Percentiles rank a stretch among this genome's conserved stretches.
These are phyloP conservation scores for Pythium volutum DNA, from an alignment of 352 stramenopile genomes.

Conservation along the genomic window DNA sequence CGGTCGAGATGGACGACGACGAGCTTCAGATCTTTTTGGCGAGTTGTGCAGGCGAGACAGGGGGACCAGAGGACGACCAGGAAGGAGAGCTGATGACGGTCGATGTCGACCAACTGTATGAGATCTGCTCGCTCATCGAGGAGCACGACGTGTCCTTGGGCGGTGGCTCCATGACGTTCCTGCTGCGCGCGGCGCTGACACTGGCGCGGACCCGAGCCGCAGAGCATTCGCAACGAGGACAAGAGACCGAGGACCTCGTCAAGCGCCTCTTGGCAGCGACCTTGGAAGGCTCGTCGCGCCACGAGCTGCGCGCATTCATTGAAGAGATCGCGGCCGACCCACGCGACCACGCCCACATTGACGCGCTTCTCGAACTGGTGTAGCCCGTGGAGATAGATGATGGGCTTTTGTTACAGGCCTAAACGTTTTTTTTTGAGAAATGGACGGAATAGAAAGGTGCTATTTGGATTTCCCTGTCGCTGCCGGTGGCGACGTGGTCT, in stretches of 20 bases:
- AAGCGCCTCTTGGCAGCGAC: constrained; percentile 11
- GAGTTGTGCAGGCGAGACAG: constrained; percentile 29
- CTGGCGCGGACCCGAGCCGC: constrained; percentile 1
- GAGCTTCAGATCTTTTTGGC: constrained; percentile 64
- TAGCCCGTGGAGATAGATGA: too few relatives aligned
- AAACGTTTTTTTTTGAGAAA: not conserved
- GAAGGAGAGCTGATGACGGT: not conserved
- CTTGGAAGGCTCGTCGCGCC: constrained; percentile 20
- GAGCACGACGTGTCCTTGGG: constrained; percentile 14
- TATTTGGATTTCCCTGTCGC: constrained; percentile 17
- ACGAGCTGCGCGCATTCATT: constrained; percentile 20
- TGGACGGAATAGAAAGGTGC: not conserved
- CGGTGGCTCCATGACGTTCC: constrained; percentile 17
- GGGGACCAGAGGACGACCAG: not conserved
- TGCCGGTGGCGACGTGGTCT: constrained; percentile 20
- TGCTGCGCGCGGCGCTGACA: constrained; percentile 11
- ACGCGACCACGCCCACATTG: constrained; percentile 8
- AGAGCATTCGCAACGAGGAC: not conserved
- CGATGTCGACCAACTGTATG: constrained; percentile 7
- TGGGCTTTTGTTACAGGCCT: too few relatives aligned
- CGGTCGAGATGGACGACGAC: constrained; percentile 55
- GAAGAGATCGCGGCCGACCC: constrained; percentile 16
- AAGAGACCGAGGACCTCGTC: constrained; percentile 12
- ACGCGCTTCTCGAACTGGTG: constrained; percentile 12
- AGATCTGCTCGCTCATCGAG: constrained; percentile 10